phyloP scores from a whole-genome alignment of 2,329 filamentous ascomycete species.

The Colletotrichum sidae region DNA sequence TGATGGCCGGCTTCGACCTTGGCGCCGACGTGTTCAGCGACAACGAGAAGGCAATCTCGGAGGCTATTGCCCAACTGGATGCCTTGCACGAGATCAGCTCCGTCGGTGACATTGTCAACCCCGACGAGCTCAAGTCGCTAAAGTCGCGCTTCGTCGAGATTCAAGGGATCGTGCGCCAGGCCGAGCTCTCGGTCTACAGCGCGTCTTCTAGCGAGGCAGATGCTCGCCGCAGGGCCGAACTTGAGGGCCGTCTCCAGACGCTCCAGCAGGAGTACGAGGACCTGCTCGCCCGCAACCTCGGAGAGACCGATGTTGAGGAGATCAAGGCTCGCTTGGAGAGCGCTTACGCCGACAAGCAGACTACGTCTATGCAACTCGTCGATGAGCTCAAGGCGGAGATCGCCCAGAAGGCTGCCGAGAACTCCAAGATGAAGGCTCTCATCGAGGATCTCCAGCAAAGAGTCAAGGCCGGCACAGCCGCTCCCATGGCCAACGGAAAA shows the following conservation, averaged over 20 bases:
- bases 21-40: constrained; percentile 93
- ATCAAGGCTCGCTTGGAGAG: constrained; percentile 84
- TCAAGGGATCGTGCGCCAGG: constrained; percentile 92
- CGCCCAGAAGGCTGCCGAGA: constrained; percentile 82
- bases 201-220: constrained; percentile 72
- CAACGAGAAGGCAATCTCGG: constrained; percentile 86
- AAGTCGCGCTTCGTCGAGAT: constrained; percentile 86
- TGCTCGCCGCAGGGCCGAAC: constrained; percentile 76
- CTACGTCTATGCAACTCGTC: constrained; percentile 77
- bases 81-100: constrained; percentile 80
- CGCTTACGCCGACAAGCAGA: constrained; percentile 80
- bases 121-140: constrained; percentile 83
- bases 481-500: constrained; percentile 82
- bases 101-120: constrained; percentile 81
- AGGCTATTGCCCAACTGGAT: constrained; percentile 87
- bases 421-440: constrained; percentile 81
- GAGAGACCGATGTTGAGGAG: constrained; percentile 83
- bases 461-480: constrained; percentile 70
- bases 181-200: constrained; percentile 86
- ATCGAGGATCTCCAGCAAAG: constrained; percentile 84
- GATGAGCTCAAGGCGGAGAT: constrained; percentile 84
- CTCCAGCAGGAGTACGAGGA: constrained; percentile 88
- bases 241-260: constrained; percentile 79
- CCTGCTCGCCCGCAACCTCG: constrained; percentile 81
- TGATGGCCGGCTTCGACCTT: constrained; percentile 99